Evolutionary conservation across 257 asterid species (phyloP), one percentile per base, ranked within the genome.

Genomic region (Henckelia pumila): DNA sequence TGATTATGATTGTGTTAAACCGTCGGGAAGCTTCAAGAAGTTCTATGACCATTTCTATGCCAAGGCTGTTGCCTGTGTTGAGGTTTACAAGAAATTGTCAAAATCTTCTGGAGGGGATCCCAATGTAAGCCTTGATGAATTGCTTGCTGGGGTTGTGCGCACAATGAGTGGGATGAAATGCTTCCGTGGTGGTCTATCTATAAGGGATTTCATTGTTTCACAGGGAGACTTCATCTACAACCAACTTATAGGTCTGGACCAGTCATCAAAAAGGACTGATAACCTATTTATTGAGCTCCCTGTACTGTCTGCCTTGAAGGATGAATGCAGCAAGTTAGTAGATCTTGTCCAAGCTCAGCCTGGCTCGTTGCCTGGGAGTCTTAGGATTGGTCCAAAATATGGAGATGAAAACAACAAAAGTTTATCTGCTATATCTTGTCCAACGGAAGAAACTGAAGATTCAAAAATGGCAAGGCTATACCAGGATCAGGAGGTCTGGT

Each of bases 101-200:
- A 86, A 82, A 77, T 65, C 88, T 67, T 78, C 85, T 53, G 95
- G 92, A 50, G 88, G 91, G 50, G 74, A 88, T 66, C 81, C 86
- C 56, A 80, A 78, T 56, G 57, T 77, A 73, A 68, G 87, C 81
- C 88, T 90, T 70, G 96, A 93, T 62, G 97, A 88, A 83, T 80
- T 93, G 86, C 88, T 93, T 80, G 97, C 95, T 50, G 92, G 92
- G 35, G 85, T 88, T 76, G 92, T 84, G 40, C 97, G 99, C 53
- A 81, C 89, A n/a, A 81, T 90, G 89, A 84, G 82, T 69, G 86
- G 88, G 58, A 75, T 84, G 83, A 88, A 88, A 77, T 86, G 86
- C 76, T 90, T 90, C 76, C 79, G 95, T 65, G 59, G 79, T 49
- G 94, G 90, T 77, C 78, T 74, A 53, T 83, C 89, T 64, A 76